phyloP scores from a whole-genome alignment of 1,284 basidiomycete species.

The Tilletia horrida region DNA sequence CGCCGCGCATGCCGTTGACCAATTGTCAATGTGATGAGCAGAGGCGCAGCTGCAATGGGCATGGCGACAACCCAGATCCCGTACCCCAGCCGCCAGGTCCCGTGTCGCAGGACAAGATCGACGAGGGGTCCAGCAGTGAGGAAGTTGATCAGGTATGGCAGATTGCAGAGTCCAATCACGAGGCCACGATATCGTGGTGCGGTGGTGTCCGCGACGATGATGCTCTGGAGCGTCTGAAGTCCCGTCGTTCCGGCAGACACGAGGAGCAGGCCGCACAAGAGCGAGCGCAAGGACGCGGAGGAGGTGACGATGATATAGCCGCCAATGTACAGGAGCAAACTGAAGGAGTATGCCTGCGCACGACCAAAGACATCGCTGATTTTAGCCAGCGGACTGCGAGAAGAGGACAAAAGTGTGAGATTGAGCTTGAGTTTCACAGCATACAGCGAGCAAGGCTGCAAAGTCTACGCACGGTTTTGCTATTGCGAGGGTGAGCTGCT shows the following conservation, averaged over 20 bases:
- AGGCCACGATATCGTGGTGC: conserved; percentile 74
- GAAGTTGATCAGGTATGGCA: conserved; percentile 67
- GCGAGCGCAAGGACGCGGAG: conserved; percentile 61
- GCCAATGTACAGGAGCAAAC: conserved; percentile 59
- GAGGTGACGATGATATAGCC: conserved; percentile 69
- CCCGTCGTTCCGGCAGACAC: conserved; percentile 56
- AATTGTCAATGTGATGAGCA: conserved; percentile 45
- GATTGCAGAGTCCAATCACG: conserved; percentile 61
- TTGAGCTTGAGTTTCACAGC: neutral
- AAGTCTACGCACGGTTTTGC: conserved; percentile 63
- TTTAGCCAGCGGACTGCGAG: conserved; percentile 65
- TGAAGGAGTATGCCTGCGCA: conserved; percentile 63
- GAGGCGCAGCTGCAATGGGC: conserved; percentile 46
- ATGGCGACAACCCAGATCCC: conserved; percentile 59
- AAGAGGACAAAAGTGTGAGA: neutral
- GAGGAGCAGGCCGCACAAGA: conserved; percentile 61
- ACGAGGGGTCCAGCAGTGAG: conserved; percentile 67
- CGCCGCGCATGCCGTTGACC: conserved; percentile 43
- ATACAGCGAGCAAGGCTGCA: neutral
- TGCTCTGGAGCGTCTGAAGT: conserved; percentile 58
- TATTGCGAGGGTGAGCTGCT: conserved; percentile 61
- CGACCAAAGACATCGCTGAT: conserved; percentile 67
- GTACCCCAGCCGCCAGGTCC: conserved; percentile 71
- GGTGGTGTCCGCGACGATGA: conserved; percentile 69
- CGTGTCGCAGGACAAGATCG: conserved; percentile 60